phyloP scores from a whole-genome alignment of 208 protist genomes.

The Strigomonas culicis region DNA sequence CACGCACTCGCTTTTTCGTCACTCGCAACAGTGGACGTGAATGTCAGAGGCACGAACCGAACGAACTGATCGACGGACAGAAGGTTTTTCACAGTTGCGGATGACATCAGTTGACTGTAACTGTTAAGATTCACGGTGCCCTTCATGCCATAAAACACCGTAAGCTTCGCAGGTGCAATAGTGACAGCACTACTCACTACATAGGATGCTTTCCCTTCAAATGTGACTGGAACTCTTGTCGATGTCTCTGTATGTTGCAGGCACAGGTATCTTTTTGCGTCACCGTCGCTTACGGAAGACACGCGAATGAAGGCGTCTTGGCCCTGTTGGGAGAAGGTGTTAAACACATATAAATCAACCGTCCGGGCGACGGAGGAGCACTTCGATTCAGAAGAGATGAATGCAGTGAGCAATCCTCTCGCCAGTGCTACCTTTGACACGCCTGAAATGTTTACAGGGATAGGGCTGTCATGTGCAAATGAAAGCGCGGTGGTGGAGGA shows the following conservation, averaged over 20 bases:
- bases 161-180: constrained; percentile 11
- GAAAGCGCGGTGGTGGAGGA: constrained; percentile 20
- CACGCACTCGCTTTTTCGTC: constrained; percentile 26
- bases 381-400: constrained; percentile 29
- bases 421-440: constrained; percentile 39
- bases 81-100: constrained; percentile 6
- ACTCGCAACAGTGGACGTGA: neutral
- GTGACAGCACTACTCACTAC: neutral
- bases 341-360: constrained; percentile 24
- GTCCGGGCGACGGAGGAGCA: constrained; percentile 22
- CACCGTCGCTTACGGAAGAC: neutral
- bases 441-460: constrained; percentile 33
- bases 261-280: constrained; percentile 2
- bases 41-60: constrained; percentile 19
- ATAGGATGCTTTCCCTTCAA: neutral
- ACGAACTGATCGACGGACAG: constrained; percentile 5
- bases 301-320: neutral
- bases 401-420: constrained; percentile 32
- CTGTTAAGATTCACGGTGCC: constrained; percentile 25
- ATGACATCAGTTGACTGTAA: constrained; percentile 19
- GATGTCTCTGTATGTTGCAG: neutral
- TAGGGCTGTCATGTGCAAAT: constrained; percentile 22
- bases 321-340: constrained; percentile 16
- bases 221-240: neutral
- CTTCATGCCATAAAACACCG: constrained; percentile 50